Conservation (phyloP, 768 basidiomycete genomes). For the Xerocomus brunneocitrinus region DNA sequence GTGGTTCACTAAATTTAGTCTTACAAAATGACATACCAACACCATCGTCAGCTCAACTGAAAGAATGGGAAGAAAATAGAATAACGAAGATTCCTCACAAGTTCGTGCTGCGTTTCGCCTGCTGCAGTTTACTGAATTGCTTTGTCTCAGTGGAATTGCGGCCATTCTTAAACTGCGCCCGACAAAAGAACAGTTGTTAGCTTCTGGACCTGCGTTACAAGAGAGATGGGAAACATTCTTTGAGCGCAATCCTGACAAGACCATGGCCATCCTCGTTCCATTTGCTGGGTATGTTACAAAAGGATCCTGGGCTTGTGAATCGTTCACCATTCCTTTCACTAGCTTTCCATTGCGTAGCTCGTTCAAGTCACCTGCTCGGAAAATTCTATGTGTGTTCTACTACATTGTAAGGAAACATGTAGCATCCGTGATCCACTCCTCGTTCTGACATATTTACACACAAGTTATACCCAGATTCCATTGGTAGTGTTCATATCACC, state of each 20-base stretch:
- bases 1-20: conserved; percentile 29
- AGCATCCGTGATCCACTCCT: too few relatives aligned
- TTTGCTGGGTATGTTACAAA: conserved; percentile 34
- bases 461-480: conserved; percentile 40
- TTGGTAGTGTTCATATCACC: conserved; percentile 45
- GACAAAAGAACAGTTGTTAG: conserved; percentile 13
- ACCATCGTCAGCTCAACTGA: conserved; percentile 20
- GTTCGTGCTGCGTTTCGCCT: conserved; percentile 29
- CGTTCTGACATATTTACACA: background rate
- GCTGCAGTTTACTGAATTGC: background rate
- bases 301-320: background rate
- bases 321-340: background rate
- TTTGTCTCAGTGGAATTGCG: conserved; percentile 12
- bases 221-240: conserved; percentile 20
- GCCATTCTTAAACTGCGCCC: conserved; percentile 24
- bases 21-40: background rate
- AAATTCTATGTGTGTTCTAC: background rate
- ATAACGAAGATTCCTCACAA: conserved; percentile 50
- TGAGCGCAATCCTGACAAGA: conserved; percentile 17
- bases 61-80: conserved; percentile 35
- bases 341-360: conserved; percentile 11
- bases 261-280: conserved; percentile 33
- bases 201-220: conserved; percentile 18
- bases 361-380: background rate
- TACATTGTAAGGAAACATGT: background rate